Percentiles rank a stretch among this genome's conserved stretches.
Conservation (phyloP, 495 filamentous ascomycete genomes). For the Penicillium psychrofluorescens region DNA sequence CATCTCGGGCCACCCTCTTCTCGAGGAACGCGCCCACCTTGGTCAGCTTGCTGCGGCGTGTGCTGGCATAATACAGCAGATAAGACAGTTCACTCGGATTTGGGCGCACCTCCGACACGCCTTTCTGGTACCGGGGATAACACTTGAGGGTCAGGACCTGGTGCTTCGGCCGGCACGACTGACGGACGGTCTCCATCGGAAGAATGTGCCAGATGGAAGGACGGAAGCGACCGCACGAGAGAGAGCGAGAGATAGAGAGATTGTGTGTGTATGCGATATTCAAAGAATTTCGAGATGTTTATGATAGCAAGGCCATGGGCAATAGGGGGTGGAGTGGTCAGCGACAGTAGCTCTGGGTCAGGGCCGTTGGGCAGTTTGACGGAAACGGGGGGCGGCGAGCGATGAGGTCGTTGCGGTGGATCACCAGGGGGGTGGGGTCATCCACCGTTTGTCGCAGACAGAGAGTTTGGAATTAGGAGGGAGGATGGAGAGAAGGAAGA, state of each 20-base stretch:
- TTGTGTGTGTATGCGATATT: too few relatives aligned
- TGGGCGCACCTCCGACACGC: slow-evolving; percentile 80
- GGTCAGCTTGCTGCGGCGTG: slow-evolving; percentile 84
- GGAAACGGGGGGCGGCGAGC: slow-evolving; percentile 14
- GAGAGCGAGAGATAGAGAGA: too few relatives aligned
- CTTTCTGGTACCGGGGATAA: slow-evolving; percentile 84
- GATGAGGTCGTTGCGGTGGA: slow-evolving; percentile 25
- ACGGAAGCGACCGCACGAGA: too few relatives aligned
- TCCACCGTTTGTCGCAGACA: neutral
- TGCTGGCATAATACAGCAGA: slow-evolving; percentile 89
- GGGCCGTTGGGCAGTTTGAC: slow-evolving; percentile 4
- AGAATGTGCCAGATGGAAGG: neutral
- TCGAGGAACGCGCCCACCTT: slow-evolving; percentile 89
- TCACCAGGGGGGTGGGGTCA: slow-evolving; percentile 23
- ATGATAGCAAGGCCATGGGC: slow-evolving; percentile 10
- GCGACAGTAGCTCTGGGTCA: slow-evolving; percentile 6
- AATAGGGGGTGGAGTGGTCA: neutral
- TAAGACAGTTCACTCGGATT: slow-evolving; percentile 94
- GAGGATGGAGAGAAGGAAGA: neutral
- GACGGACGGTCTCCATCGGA: slow-evolving; percentile 54
- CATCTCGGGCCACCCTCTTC: slow-evolving; percentile 81
- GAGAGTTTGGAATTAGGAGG: neutral
- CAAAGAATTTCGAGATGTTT: neutral
- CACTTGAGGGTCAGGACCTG: slow-evolving; percentile 90
- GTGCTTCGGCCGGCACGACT: slow-evolving; percentile 76